phyloP scores from a whole-genome alignment of 352 stramenopile species.

The Globisporangium orthogonon region DNA sequence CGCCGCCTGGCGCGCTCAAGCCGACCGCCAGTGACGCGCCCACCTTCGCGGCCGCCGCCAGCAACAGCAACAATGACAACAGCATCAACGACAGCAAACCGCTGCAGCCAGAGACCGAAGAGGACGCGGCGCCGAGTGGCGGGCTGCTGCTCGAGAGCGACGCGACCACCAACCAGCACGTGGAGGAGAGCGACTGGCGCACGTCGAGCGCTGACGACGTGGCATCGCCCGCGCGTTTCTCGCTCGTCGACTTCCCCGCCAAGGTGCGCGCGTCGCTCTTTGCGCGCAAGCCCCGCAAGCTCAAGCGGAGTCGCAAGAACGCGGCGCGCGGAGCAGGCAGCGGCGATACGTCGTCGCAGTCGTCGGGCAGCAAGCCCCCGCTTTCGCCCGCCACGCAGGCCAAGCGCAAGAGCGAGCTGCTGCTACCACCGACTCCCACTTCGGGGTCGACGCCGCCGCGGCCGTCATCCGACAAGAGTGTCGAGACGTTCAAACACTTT shows the following conservation, averaged over 20 bases:
- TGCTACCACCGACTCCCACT: neutral
- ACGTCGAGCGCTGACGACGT: constrained; percentile 32
- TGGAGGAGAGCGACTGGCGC: constrained; percentile 37
- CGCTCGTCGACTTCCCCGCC: constrained; percentile 28
- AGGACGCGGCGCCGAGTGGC: neutral
- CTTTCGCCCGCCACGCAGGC: neutral
- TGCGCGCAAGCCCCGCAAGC: constrained; percentile 15
- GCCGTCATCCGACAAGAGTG: constrained; percentile 22
- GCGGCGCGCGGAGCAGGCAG: neutral
- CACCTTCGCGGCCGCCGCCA: neutral
- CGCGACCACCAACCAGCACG: neutral
- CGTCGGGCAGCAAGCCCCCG: constrained; percentile 6
- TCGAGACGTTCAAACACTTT: constrained; percentile 67
- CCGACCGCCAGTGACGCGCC: neutral
- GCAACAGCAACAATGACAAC: neutral
- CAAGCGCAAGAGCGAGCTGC: neutral
- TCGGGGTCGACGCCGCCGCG: neutral
- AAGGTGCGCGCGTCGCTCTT: constrained; percentile 45
- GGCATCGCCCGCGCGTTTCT: constrained; percentile 30
- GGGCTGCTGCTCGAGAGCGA: constrained; percentile 5
- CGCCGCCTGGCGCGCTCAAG: neutral
- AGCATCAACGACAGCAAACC: neutral
- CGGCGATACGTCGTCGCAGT: constrained; percentile 6
- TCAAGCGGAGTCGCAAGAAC: constrained; percentile 22
- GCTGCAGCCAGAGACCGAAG: neutral